Base-by-base conservation (phyloP, 2,329 filamentous ascomycete species). In the Rutstroemia sp. region DNA sequence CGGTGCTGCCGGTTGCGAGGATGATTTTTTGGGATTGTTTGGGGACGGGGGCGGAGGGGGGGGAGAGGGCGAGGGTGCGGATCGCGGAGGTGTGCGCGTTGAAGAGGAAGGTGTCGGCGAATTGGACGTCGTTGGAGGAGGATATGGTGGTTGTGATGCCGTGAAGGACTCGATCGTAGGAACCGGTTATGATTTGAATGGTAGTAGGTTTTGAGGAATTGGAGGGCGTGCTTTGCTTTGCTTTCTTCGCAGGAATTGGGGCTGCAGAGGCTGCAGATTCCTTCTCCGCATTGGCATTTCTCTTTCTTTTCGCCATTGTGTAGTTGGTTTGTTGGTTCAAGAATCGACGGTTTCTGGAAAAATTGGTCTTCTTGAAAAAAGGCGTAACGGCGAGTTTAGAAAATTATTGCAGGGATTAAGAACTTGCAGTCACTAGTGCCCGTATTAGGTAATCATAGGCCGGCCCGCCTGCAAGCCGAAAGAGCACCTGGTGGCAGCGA, bases 21-120 rank as follows among this genome's bases (percentile, higher is more conserved):
- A 94, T 86, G 50, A 96, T 81, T 70, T 94, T 96, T 69, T 89
- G 87, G n/a, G 76, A 73, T 71, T 87, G 85, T 61, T 78, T 82
- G 12, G 75, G 78, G 56, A 75, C 68, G 1, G 78, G 76, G 17
- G 79, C 80, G 12, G 89, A 88, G 0, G 88, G 78, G 3, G 88
- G 87, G 8, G 92, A 96, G 59, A 96, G 74, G 23, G 92, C 90
- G 36, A 99, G 79, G 69, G 89, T 95, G 65, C 91, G 87, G 69
- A 99, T 89, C 4, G 94, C 87, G 12, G 92, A 95, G 56, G 84
- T 80, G 73, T 99, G 94, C 14, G 94, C 92, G 68, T 92, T 89
- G 80, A 99, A 96, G 57, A 99, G 81, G 72, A 99, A 99, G 0
- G 89, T 92, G 72, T 97, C 92, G 63, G 89, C 82, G 69, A 96